These are phyloP conservation scores for Escallonia herrerae DNA, from an alignment of 129 eudicot genomes.

Conservation along the genomic window DNA sequence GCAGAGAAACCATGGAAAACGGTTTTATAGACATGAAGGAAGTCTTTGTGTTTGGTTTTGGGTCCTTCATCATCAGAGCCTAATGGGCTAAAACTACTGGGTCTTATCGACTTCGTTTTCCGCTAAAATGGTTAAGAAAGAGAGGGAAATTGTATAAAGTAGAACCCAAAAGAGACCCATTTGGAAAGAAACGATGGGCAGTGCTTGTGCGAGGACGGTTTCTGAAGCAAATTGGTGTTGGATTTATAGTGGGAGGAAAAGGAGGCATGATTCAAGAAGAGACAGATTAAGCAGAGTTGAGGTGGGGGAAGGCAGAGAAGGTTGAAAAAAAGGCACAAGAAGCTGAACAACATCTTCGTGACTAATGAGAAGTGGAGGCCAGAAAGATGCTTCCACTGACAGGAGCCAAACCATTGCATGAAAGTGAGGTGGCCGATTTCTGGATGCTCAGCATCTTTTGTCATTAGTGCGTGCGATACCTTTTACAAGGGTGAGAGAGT, in stretches of 20 bases:
- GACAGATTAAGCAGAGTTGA: too few relatives aligned
- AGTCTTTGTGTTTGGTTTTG: slow-evolving; percentile 1
- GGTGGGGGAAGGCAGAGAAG: too few relatives aligned
- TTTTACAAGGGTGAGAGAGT: too few relatives aligned
- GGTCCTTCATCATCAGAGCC: neutral
- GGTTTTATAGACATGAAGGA: slow-evolving; percentile 63
- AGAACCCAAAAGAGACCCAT: slow-evolving; percentile 27
- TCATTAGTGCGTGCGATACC: too few relatives aligned
- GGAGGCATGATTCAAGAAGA: too few relatives aligned
- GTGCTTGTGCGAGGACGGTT: neutral
- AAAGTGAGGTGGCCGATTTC: too few relatives aligned
- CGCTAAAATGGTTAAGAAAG: slow-evolving; percentile 10
- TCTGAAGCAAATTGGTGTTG: neutral
- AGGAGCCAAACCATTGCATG: too few relatives aligned
- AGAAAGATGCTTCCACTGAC: too few relatives aligned
- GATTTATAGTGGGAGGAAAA: slow-evolving; percentile 9
- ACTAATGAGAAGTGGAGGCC: too few relatives aligned
- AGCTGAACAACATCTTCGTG: too few relatives aligned
- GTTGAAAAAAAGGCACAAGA: too few relatives aligned
- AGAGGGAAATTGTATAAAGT: slow-evolving; percentile 11
- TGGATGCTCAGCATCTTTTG: too few relatives aligned
- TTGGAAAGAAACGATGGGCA: neutral
- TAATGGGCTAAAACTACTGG: slow-evolving; percentile 27
- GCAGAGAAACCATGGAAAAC: slow-evolving; percentile 91
- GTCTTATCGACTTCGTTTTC: slow-evolving; percentile 10